These are phyloP conservation scores for Wilcoxina mikolae DNA, from an alignment of 495 filamentous ascomycete genomes.

Conservation along the genomic window DNA sequence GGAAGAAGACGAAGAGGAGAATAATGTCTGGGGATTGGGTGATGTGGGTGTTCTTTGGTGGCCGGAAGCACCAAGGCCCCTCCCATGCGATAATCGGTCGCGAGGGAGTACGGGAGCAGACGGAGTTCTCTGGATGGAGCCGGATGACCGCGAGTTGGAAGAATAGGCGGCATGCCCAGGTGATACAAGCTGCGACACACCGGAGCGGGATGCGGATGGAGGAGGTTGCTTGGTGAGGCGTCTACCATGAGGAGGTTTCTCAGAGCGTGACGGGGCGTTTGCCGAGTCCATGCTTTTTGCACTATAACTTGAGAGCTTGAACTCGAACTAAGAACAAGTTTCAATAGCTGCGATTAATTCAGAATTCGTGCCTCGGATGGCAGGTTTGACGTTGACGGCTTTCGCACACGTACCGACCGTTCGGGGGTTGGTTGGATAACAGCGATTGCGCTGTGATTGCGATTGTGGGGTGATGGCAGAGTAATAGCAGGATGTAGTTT, in stretches of 20 bases:
- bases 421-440: too few species aligned
- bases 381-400: too few species aligned
- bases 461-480: too few species aligned
- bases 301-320: too few species aligned
- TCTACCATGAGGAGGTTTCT: constrained; percentile 27
- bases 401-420: too few species aligned
- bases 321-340: too few species aligned
- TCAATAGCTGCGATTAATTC: too few species aligned
- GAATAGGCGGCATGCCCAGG: constrained; percentile 20
- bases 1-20: constrained; percentile 27
- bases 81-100: constrained; percentile 19
- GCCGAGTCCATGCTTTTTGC: constrained; percentile 24
- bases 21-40: constrained; percentile 22
- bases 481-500: too few species aligned
- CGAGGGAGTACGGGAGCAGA: constrained; percentile 27
- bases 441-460: too few species aligned
- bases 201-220: constrained; percentile 11
- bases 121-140: constrained; percentile 28
- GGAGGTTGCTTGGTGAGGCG: constrained; percentile 27
- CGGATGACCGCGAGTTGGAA: constrained; percentile 22
- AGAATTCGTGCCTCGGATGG: too few species aligned
- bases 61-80: constrained; percentile 11
- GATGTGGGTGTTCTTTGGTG: constrained; percentile 29
- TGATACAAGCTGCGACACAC: constrained; percentile 22
- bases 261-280: constrained; percentile 26